Conservation (phyloP, 192 early-diverging fungal species). For the Backusella australiensis region DNA sequence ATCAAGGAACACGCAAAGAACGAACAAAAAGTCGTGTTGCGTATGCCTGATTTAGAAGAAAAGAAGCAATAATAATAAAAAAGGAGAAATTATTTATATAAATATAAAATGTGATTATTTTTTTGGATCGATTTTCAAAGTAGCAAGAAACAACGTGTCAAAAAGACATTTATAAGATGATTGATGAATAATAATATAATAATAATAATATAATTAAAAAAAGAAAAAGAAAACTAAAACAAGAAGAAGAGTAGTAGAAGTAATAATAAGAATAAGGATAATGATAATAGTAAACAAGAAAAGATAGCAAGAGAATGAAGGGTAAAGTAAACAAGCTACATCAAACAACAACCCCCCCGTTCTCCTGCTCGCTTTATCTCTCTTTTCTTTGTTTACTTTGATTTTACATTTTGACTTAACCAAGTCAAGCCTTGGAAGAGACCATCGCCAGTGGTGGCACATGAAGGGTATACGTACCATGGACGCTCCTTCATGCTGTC, state of each 20-base stretch:
- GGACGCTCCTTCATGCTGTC: constrained; percentile 81
- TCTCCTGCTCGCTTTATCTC: neutral
- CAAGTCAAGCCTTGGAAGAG: constrained; percentile 80
- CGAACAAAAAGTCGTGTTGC: constrained; percentile 65
- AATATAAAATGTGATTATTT: neutral
- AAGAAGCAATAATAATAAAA: constrained; percentile 4
- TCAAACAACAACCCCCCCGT: no score
- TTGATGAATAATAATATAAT: neutral
- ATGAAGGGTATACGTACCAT: constrained; percentile 91
- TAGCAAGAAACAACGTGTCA: neutral
- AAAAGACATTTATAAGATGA: neutral
- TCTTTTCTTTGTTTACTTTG: constrained; percentile 25
- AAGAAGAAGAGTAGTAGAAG: neutral
- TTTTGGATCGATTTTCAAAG: neutral
- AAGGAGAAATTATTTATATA: neutral
- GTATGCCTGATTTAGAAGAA: constrained; percentile 74
- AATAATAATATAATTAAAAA: constrained; percentile 7
- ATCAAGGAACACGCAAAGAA: constrained; percentile 80
- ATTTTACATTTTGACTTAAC: constrained; percentile 70
- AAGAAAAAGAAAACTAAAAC: neutral
- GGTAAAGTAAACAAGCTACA: no score
- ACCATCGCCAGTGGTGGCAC: constrained; percentile 78
- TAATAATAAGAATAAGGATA: neutral
- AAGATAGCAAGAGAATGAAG: no score
- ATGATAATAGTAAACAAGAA: neutral